These are phyloP conservation scores for Emmonsiellopsis sp. DNA, from an alignment of 2,329 filamentous ascomycete species.

Conservation along the genomic window DNA sequence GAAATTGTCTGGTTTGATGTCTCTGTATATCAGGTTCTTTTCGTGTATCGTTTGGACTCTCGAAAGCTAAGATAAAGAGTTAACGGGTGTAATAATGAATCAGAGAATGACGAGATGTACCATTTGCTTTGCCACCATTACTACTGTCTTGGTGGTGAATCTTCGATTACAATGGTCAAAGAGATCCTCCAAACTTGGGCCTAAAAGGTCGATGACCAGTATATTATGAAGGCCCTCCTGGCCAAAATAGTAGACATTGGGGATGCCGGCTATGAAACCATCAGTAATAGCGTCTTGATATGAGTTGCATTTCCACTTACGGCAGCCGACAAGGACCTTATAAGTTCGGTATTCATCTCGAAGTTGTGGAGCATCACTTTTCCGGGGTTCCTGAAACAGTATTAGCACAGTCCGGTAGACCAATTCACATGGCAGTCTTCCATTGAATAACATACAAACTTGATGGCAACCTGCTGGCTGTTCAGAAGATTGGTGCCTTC, in stretches of 20 bases:
- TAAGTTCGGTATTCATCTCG: constrained; percentile 98
- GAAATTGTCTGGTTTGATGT: constrained; percentile 99
- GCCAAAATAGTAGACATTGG: constrained; percentile 99
- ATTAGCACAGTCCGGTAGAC: constrained; percentile 16
- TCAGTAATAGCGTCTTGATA: constrained; percentile 9
- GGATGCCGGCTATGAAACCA: constrained; percentile 69
- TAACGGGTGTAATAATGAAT: neutral
- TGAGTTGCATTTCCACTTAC: constrained; percentile 51
- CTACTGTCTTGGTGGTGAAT: constrained; percentile 94
- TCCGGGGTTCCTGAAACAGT: constrained; percentile 76
- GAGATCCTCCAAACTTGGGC: constrained; percentile 87
- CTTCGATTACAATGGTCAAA: constrained; percentile 95
- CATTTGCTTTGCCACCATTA: constrained; percentile 99
- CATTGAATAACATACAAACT: constrained; percentile 61
- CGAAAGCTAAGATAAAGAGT: constrained; percentile 52
- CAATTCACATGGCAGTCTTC: neutral
- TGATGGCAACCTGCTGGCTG: constrained; percentile 98
- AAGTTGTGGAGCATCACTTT: constrained; percentile 95
- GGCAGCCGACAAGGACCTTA: constrained; percentile 98
- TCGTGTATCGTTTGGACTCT: constrained; percentile 93
- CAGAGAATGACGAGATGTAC: constrained; percentile 36
- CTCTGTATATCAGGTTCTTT: constrained; percentile 97
- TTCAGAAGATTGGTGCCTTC: constrained; percentile 97
- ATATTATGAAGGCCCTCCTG: constrained; percentile 99
- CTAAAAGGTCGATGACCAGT: constrained; percentile 91